Base-by-base conservation (phyloP, 1,284 basidiomycete genomes). In the Gomphus sp. region DNA sequence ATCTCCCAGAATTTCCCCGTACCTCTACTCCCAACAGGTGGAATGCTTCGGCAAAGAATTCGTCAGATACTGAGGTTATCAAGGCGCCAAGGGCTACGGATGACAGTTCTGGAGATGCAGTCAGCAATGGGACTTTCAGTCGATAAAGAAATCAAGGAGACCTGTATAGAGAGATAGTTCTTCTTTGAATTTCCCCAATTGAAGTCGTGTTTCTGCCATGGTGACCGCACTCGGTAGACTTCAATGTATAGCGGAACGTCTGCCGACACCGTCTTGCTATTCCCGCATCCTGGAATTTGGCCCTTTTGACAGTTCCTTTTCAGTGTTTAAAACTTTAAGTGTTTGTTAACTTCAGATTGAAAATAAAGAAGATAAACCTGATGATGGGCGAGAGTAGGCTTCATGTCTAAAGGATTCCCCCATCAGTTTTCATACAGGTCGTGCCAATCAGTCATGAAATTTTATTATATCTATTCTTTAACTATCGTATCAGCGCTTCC, bases 21-120 rank as follows among this genome's bases (percentile, higher is more conserved):
- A 93, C 93, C 72, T 86, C 82, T 43, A 89, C 85, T 62, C 91
- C 82, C 64, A 99, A 79, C 25, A 99, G 78, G 72, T 97, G 88
- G 61, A 76, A 80, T 0, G 91, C 92, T 64, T 87, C 84, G 10
- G 92, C 93, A 68, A 99, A 99, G 78, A 98, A 99, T 64, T 99
- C 94, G 71, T 99, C 96, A 5, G 93, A 97, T 58, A 89, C 85
- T 8, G 80, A 77, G 36, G 89, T 71, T 62, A 98, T 78, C 59
- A 78, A 71, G 11, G 86, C 93, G 28, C 93, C 96, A 12, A 98
- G 76, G 0, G 88, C 85, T 16, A 87, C 85, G 64, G 89, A 93
- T 18, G 96, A 98, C 28, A 98, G 80, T 72, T 99, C 97, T 93
- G 64, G 37, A 31, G 47, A 50, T 16, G 25, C 50, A 37, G 18